Evolutionary conservation across 2,329 filamentous ascomycete genomes (phyloP).

Genomic region (Venturia aucupariae): DNA sequence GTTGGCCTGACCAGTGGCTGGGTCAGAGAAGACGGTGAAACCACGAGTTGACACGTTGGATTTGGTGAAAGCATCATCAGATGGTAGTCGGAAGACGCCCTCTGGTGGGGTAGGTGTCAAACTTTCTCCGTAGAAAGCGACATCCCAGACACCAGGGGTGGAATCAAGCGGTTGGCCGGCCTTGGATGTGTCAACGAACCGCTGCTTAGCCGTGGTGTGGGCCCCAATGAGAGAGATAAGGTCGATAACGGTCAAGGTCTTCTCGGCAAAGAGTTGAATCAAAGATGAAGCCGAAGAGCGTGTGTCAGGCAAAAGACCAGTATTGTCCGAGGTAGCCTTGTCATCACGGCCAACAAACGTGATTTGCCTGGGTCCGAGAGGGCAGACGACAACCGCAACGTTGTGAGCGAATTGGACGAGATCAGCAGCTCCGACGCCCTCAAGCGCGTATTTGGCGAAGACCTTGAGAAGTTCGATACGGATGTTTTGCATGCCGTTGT

Average conservation of each 20-base stretch:
- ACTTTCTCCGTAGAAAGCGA: constrained; percentile 10
- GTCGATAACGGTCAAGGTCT: constrained; percentile 42
- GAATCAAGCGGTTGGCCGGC: constrained; percentile 15
- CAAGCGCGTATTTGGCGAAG: constrained; percentile 30
- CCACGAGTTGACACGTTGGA: background rate
- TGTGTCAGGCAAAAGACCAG: constrained; percentile 23
- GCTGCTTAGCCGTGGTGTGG: constrained; percentile 42
- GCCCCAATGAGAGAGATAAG: constrained; percentile 47
- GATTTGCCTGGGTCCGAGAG: constrained; percentile 42
- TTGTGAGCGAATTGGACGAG: constrained; percentile 43
- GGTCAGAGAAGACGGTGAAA: constrained; percentile 22
- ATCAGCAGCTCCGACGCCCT: constrained; percentile 44
- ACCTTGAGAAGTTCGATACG: constrained; percentile 32
- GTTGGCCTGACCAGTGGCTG: constrained; percentile 20
- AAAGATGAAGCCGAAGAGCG: constrained; percentile 33
- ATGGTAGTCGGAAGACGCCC: constrained; percentile 11
- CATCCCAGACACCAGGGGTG: constrained; percentile 18
- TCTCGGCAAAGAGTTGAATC: constrained; percentile 40
- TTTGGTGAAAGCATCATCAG: constrained; percentile 6
- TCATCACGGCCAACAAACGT: constrained; percentile 28
- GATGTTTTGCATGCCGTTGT: constrained; percentile 33
- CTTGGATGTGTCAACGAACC: constrained; percentile 33
- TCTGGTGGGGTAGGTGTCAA: background rate
- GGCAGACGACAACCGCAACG: constrained; percentile 39
- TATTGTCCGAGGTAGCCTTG: background rate